Conservation (phyloP, 2,329 filamentous ascomycete species). For the Penicillium sp. region DNA sequence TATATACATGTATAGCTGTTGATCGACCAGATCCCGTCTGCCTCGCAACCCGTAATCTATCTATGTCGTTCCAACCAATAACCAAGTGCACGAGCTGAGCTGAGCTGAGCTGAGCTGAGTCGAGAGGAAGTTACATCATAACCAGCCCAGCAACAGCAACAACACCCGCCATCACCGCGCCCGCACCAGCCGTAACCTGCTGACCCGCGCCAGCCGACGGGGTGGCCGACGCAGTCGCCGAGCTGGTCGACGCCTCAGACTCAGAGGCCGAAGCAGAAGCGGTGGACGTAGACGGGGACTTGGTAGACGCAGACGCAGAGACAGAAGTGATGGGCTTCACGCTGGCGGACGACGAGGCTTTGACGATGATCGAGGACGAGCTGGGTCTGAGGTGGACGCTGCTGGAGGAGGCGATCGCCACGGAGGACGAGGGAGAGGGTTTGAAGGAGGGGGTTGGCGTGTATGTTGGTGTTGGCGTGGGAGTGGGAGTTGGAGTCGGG, state of each 20-base stretch:
- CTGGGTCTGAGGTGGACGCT: conserved; percentile 2
- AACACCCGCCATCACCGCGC: conserved; percentile 27
- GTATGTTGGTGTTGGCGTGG: conserved; percentile 5
- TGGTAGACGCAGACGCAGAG: not conserved
- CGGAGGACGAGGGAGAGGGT: not conserved
- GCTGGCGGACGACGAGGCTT: conserved; percentile 7
- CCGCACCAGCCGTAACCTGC: conserved; percentile 24
- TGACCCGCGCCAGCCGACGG: conserved; percentile 15
- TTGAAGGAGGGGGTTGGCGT: not conserved
- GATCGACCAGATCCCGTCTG: too few species aligned
- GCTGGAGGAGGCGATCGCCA: not conserved
- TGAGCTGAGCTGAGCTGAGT: too few species aligned
- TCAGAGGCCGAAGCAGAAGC: not conserved
- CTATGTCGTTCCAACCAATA: too few species aligned
- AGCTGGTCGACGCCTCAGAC: not conserved
- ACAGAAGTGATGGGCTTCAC: not conserved
- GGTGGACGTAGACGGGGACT: conserved; percentile 11
- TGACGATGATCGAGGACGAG: conserved; percentile 7
- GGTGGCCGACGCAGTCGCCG: conserved; percentile 17
- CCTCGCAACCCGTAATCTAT: too few species aligned
- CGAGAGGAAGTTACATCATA: too few species aligned
- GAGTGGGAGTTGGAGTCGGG: conserved; percentile 15
- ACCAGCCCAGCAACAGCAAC: conserved; percentile 29
- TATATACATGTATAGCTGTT: too few species aligned
- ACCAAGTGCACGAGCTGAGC: too few species aligned